A percentile compares a stretch with the other conserved stretches of the same genome.
Evolutionary conservation across 352 stramenopile species (phyloP).

Genomic region (Pythium sp.): DNA sequence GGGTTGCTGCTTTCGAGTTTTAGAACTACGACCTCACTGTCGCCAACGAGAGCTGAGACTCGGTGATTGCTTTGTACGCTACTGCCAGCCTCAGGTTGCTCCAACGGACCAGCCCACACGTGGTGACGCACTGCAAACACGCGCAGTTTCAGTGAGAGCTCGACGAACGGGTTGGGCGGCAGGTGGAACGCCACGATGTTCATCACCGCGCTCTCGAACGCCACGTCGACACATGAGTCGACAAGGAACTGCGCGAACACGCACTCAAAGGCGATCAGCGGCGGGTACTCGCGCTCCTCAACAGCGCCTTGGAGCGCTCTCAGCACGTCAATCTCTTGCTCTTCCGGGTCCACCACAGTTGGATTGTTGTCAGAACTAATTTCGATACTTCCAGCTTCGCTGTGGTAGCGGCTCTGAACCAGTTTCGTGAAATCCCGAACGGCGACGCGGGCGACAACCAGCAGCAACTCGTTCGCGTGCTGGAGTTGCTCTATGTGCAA

Average conservation of each 20-base stretch:
- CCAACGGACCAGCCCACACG: constrained; percentile 22
- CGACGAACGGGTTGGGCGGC: constrained; percentile 49
- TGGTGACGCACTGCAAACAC: constrained; percentile 37
- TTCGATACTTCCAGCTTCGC: neutral
- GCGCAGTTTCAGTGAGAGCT: constrained; percentile 33
- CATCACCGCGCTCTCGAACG: constrained; percentile 50
- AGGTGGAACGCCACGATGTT: constrained; percentile 37
- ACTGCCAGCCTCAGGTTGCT: neutral
- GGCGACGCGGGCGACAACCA: constrained; percentile 18
- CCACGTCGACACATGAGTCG: constrained; percentile 41
- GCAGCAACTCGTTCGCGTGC: constrained; percentile 23
- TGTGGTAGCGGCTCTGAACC: neutral
- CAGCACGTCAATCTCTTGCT: constrained; percentile 26
- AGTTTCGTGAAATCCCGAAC: constrained; percentile 22
- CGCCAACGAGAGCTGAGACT: neutral
- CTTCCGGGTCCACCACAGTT: neutral
- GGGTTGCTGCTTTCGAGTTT: neutral
- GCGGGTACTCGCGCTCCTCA: constrained; percentile 31
- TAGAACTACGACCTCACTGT: neutral
- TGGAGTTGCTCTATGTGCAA: constrained; percentile 21
- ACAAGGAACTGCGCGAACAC: constrained; percentile 49
- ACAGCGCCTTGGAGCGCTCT: constrained; percentile 28
- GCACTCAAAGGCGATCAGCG: constrained; percentile 34
- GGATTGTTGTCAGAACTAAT: neutral
- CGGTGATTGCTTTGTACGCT: neutral